Evolutionary conservation across 331 rosid genomes (phyloP), one percentile per base, ranked within the genome.

Genomic region (Pyrus hybrid): DNA sequence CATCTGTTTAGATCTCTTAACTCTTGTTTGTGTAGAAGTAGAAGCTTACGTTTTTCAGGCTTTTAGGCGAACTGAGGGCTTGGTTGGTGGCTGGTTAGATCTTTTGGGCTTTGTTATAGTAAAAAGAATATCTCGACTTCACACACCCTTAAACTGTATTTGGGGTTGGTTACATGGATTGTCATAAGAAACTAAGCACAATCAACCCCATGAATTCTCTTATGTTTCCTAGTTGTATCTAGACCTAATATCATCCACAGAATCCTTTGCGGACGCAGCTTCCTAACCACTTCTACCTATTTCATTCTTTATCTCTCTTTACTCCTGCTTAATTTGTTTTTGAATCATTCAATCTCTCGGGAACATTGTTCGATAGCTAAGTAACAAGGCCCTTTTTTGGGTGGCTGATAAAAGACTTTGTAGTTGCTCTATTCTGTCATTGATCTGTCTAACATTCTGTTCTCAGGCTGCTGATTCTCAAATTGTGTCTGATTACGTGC

Each of bases 401-500:
- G 2, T 62, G 32, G 33, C 17, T 62, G 67, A 5, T 62, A 5
- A 7, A 6, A 26, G 22, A 26, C 8, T 25, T 26, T 62, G 67
- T 29, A 63, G 45, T 18, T 63, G 6, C 23, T 63, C 7, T 63
- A 8, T 30, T 62, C 10, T 30, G 23, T 63, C 33, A 18, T 63
- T 63, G 47, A 13, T 62, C 10, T 63, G n/a, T 7, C 29, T 63
- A 43, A 68, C 70, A 68, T 76, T 49, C 68, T 65, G 43, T 35
- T 68, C 43, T 51, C 91, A 93, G 96, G 96, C 98, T 76, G 98
- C 98, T 7, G 98, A 93, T 82, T 88, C 98, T 7, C 98, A 91
- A 76, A 74, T 89, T 75, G 91, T 89, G 41, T 93, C 98, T 17
- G 97, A 93, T 62, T 91, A 93, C 72, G 98, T 88, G 70, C 93